Conservation (phyloP, 768 basidiomycete species). For the Cystobasidium ongulense region DNA sequence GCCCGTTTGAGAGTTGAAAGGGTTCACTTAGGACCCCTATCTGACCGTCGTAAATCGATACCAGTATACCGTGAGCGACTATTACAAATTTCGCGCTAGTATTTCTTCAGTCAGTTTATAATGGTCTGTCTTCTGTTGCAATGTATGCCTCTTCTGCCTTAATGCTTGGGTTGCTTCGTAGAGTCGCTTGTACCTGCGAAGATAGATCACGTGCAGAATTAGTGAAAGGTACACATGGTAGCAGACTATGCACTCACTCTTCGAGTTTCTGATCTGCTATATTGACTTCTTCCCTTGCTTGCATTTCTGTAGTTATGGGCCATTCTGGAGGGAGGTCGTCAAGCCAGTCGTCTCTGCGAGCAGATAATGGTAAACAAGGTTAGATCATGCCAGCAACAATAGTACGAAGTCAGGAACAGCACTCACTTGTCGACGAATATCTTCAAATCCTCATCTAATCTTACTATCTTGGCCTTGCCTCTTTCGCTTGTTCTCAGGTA, state of each 20-base stretch:
- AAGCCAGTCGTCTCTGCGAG: constrained; percentile 26
- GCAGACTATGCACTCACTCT: background rate
- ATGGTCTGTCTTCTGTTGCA: constrained; percentile 9
- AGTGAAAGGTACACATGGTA: background rate
- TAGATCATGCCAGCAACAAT: background rate
- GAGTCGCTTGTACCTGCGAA: background rate
- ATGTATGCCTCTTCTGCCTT: background rate
- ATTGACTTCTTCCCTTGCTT: background rate
- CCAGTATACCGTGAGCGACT: too few species aligned
- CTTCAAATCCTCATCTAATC: background rate
- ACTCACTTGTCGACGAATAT: constrained; percentile 18
- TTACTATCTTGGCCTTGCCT: background rate
- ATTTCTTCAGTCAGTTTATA: background rate
- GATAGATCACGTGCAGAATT: background rate
- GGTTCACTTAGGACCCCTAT: too few species aligned
- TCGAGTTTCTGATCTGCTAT: background rate
- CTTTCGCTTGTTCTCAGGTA: background rate
- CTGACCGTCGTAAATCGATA: too few species aligned
- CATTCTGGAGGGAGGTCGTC: constrained; percentile 6
- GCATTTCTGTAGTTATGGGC: background rate
- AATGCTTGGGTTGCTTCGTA: background rate
- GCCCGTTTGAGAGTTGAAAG: too few species aligned
- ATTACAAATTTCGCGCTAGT: background rate
- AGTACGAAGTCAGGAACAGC: background rate
- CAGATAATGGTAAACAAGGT: background rate